These are phyloP conservation scores for Lachnellula hyalina DNA, from an alignment of 2,329 filamentous ascomycete species.

Conservation along the genomic window DNA sequence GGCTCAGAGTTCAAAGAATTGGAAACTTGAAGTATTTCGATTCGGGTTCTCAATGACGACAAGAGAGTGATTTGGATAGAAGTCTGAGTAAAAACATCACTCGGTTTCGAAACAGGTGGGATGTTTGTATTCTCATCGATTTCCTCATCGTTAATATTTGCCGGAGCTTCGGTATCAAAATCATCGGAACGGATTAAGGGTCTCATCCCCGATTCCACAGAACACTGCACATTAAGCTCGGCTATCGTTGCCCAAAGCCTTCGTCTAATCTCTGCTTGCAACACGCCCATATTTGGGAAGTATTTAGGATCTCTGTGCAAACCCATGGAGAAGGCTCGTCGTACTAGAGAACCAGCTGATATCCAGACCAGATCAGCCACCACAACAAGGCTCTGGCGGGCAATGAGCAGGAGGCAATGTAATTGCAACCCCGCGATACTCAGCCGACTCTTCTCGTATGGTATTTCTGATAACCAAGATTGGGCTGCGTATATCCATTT, in stretches of 20 bases:
- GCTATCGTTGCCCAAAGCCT: constrained; percentile 50
- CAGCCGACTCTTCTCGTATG: constrained; percentile 41
- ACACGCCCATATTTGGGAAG: constrained; percentile 37
- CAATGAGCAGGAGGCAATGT: constrained; percentile 46
- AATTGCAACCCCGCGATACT: constrained; percentile 45
- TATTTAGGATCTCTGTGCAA: constrained; percentile 50
- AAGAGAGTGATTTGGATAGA: constrained; percentile 12
- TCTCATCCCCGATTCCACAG: constrained; percentile 44
- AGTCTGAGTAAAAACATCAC: constrained; percentile 34
- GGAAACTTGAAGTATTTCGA: too few relatives aligned
- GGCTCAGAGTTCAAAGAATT: too few relatives aligned
- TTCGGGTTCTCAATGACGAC: too few relatives aligned
- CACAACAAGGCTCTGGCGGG: constrained; percentile 42
- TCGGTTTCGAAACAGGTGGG: too few relatives aligned
- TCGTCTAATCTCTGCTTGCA: constrained; percentile 36
- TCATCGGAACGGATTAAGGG: constrained; percentile 35
- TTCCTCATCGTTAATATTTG: too few relatives aligned
- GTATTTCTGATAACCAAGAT: constrained; percentile 5
- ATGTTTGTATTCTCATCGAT: too few relatives aligned
- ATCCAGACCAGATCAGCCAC: constrained; percentile 48
- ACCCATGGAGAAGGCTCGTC: constrained; percentile 51
- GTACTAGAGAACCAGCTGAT: constrained; percentile 42
- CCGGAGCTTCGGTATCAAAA: too few relatives aligned
- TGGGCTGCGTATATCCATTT: constrained; percentile 12
- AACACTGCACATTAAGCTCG: constrained; percentile 46